These are phyloP conservation scores for Penicillium freii DNA, from an alignment of 2,329 filamentous ascomycete genomes.

Conservation along the genomic window DNA sequence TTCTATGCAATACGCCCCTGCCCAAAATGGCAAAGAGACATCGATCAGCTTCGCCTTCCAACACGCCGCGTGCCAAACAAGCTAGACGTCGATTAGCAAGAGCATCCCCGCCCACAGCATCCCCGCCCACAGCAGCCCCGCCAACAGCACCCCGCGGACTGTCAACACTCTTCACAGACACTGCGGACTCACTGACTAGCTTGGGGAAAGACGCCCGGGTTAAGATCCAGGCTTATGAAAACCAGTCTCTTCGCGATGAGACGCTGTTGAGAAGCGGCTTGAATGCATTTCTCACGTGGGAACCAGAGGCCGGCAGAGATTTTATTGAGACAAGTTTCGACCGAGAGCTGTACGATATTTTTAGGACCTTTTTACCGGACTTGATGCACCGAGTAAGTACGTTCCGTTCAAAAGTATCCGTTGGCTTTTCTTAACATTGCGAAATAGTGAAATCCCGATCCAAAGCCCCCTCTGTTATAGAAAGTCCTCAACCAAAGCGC, in stretches of 20 bases:
- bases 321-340: background rate
- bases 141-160: background rate
- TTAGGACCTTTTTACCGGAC: background rate
- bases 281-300: background rate
- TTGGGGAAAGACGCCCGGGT: background rate
- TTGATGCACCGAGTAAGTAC: background rate
- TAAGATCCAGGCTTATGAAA: background rate
- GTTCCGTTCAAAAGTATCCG: background rate
- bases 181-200: background rate
- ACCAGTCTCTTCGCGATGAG: background rate
- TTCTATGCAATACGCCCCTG: too few species aligned
- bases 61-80: background rate
- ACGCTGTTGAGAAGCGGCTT: background rate
- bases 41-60: too few species aligned
- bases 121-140: background rate
- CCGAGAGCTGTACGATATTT: background rate
- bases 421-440: background rate
- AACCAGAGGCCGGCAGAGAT: background rate
- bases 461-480: background rate
- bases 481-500: background rate
- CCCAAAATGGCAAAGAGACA: too few species aligned
- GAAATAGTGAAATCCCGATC: background rate
- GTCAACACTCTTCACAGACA: background rate
- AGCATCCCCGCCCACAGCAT: background rate
- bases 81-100: background rate